Evolutionary conservation across 2,329 filamentous ascomycete genomes (phyloP), one percentile per base, ranked within the genome.

Genomic region (Colletotrichum liriopes): DNA sequence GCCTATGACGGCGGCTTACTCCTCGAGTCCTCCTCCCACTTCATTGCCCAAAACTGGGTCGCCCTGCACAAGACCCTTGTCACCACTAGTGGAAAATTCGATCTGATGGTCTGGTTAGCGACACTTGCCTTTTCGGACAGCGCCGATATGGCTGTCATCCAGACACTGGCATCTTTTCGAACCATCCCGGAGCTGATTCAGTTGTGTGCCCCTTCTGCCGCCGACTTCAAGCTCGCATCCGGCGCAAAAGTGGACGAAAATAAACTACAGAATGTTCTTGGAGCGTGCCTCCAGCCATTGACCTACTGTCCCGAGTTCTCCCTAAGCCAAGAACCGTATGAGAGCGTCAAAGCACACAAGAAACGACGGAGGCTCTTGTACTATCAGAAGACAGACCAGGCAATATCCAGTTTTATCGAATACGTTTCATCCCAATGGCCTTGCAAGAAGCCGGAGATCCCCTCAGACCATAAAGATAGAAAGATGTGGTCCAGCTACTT

Each of bases 371-470:
- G 0, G 76, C 84, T 0, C 74, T 92, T 4, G 83, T 86, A 0
- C 77, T 7, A 39, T 86, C 2, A 89, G 89, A 0, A 69, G 82
- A 20, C 75, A 78, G 1, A 78, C 90, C 14, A 87, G 89, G 86
- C 75, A 82, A 12, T 0, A 76, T 82, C 1, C 85, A 91, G 74
- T 77, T 92, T 39, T 9, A 9, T 39, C 7, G 37, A 39, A 5
- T 39, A 7, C 7, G 4, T 39, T 9, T 5, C 37, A 39, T 35
- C 51, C 6, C 51, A 54, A 18, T 54, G 51, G 51, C 1, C 26
- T 20, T 54, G 51, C 20, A 16, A 26, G 9, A 18, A 32, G 8
- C 51, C 51, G 51, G 14, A 18, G 11, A 26, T 54, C 7, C 29
- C 51, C 5, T 7, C 16, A 14, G 12, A 14, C 26, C 32, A 54